Percentiles rank a stretch among this genome's conserved stretches.
These are phyloP conservation scores for Aspergillus novofumigatus DNA, from an alignment of 2,329 filamentous ascomycete species.

Conservation along the genomic window DNA sequence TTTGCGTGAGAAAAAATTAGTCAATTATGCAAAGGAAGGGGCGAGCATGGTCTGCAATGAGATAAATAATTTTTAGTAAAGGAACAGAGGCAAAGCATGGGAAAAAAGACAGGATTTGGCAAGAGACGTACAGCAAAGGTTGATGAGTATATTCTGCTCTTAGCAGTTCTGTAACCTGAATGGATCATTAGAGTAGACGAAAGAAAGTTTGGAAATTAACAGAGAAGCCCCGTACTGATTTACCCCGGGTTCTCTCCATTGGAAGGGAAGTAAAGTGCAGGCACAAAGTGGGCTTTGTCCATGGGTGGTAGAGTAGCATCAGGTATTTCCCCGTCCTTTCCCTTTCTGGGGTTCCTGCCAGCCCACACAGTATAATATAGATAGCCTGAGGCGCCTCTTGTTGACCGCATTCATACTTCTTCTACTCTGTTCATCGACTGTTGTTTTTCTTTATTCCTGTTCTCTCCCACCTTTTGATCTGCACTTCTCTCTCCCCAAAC, in stretches of 20 bases:
- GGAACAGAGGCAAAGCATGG: neutral
- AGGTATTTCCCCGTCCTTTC: slow-evolving; percentile 8
- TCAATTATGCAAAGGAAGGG: slow-evolving; percentile 1
- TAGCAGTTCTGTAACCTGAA: neutral
- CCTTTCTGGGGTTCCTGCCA: slow-evolving; percentile 7
- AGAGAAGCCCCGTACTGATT: slow-evolving; percentile 1
- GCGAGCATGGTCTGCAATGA: neutral
- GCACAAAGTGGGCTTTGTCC: neutral
- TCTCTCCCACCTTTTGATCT: slow-evolving; percentile 2
- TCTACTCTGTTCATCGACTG: slow-evolving; percentile 1
- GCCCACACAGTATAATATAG: neutral
- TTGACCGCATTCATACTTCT: neutral
- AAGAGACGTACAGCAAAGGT: neutral
- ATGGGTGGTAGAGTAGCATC: slow-evolving; percentile 3
- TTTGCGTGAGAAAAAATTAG: neutral
- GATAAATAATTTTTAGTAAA: neutral
- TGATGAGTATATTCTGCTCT: neutral
- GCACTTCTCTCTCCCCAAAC: neutral
- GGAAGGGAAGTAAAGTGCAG: neutral
- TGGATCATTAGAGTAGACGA: neutral
- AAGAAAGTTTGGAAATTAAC: neutral
- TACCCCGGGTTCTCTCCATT: neutral
- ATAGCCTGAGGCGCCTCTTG: neutral
- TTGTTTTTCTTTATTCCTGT: slow-evolving; percentile 3
- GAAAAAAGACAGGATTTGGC: neutral